phyloP scores from a whole-genome alignment of 441 rosid genomes.

The Brassica hybrid region DNA sequence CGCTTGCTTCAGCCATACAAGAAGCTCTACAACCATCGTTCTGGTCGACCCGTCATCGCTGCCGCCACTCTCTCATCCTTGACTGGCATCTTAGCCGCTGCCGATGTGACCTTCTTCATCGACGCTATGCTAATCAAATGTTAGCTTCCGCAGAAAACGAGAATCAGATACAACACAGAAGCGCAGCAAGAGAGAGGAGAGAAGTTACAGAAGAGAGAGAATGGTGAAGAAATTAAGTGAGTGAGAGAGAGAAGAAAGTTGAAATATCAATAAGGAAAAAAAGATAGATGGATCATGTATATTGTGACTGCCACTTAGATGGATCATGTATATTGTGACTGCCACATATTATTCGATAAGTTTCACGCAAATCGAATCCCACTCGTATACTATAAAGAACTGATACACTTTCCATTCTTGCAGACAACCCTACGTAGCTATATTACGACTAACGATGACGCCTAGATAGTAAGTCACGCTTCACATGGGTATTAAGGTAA shows the following conservation, averaged over 20 bases:
- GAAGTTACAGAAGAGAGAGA: constrained; percentile 35
- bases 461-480: too few relatives aligned
- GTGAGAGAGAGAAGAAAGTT: constrained; percentile 32
- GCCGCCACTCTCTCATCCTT: constrained; percentile 35
- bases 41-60: constrained; percentile 32
- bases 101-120: constrained; percentile 28
- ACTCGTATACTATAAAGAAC: too few relatives aligned
- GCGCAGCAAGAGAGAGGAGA: constrained; percentile 16
- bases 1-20: constrained; percentile 34
- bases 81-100: not conserved
- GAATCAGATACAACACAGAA: constrained; percentile 19
- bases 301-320: too few relatives aligned
- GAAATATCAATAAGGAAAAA: constrained; percentile 36
- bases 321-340: too few relatives aligned
- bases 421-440: too few relatives aligned
- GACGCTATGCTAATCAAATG: constrained; percentile 12
- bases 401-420: too few relatives aligned
- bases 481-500: too few relatives aligned
- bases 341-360: too few relatives aligned
- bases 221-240: constrained; percentile 11
- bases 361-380: too few relatives aligned
- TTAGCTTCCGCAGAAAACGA: constrained; percentile 13
- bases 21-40: constrained; percentile 39
- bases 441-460: too few relatives aligned
- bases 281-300: constrained; percentile 20